phyloP scores from a whole-genome alignment of 2,329 filamentous ascomycete species.

The Aspergillus awamori region DNA sequence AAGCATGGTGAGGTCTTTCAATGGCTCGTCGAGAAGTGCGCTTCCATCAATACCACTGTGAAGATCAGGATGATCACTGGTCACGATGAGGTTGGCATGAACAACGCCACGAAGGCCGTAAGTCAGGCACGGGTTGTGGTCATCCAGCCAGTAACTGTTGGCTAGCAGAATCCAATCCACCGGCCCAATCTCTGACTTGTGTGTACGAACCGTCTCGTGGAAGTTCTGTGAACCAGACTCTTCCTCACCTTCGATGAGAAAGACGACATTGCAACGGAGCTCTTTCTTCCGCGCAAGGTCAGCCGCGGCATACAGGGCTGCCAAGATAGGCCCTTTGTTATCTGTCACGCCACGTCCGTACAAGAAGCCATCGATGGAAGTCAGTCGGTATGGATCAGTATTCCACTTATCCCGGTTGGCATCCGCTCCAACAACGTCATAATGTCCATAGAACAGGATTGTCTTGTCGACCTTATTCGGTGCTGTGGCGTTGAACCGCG shows the following conservation, averaged over 20 bases:
- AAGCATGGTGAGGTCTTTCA: constrained; percentile 86
- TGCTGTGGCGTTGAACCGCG: constrained; percentile 77
- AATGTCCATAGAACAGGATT: constrained; percentile 95
- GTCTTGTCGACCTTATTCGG: constrained; percentile 72
- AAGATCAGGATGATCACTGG: constrained; percentile 82
- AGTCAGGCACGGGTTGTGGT: constrained; percentile 91
- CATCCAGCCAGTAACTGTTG: constrained; percentile 98
- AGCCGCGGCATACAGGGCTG: constrained; percentile 89
- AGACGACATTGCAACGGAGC: constrained; percentile 84
- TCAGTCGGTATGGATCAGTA: constrained; percentile 84
- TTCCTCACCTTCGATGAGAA: constrained; percentile 95
- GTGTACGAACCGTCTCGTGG: constrained; percentile 74
- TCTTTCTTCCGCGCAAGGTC: constrained; percentile 83
- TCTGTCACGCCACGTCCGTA: constrained; percentile 97
- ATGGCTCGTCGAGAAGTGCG: constrained; percentile 81
- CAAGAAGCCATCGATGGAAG: constrained; percentile 85
- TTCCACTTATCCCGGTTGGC: constrained; percentile 81
- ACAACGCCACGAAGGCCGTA: constrained; percentile 93
- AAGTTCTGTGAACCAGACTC: constrained; percentile 93
- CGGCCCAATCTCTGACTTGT: constrained; percentile 82
- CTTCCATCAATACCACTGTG: constrained; percentile 98
- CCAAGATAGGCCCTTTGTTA: constrained; percentile 95
- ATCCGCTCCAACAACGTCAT: constrained; percentile 93
- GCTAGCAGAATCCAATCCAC: constrained; percentile 94
- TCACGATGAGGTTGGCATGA: constrained; percentile 85